Conservation (phyloP, 1,284 basidiomycete genomes). For the Phylloboletellus chloephorus region DNA sequence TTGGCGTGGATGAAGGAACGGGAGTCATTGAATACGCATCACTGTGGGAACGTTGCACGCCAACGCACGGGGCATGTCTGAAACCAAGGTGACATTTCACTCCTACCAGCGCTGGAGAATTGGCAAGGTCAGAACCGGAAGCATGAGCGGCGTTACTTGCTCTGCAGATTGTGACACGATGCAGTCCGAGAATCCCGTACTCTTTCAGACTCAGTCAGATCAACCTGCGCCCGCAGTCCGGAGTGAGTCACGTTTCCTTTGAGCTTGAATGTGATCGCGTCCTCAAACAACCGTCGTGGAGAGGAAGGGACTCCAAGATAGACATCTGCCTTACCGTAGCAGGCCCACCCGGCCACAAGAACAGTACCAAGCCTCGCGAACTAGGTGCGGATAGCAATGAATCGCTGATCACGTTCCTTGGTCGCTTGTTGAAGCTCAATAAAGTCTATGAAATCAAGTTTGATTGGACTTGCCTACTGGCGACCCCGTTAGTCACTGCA, state of each 20-base stretch:
- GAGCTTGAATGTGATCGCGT: slow-evolving; percentile 17
- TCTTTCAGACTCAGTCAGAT: slow-evolving; percentile 10
- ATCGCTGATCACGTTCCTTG: slow-evolving; percentile 14
- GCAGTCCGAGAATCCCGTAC: slow-evolving; percentile 17
- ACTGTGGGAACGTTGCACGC: slow-evolving; percentile 20
- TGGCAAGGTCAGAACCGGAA: slow-evolving; percentile 6
- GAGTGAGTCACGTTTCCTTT: slow-evolving; percentile 15
- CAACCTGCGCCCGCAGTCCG: slow-evolving; percentile 13
- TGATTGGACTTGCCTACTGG: slow-evolving; percentile 14
- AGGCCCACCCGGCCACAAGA: slow-evolving; percentile 1
- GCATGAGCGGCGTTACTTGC: slow-evolving; percentile 11
- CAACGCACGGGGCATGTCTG: slow-evolving; percentile 18
- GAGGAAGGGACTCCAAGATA: slow-evolving; percentile 9
- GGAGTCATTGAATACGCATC: slow-evolving; percentile 6
- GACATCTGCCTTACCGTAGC: slow-evolving; percentile 7
- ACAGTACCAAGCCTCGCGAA: slow-evolving; percentile 17
- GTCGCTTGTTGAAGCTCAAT: background rate
- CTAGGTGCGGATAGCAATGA: slow-evolving; percentile 16
- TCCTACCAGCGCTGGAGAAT: slow-evolving; percentile 16
- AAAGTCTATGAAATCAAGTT: slow-evolving; percentile 10
- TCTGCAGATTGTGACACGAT: slow-evolving; percentile 11
- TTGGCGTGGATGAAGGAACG: slow-evolving; percentile 8
- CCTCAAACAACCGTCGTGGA: slow-evolving; percentile 17
- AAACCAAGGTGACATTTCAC: slow-evolving; percentile 9
- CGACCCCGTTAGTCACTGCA: slow-evolving; percentile 16